Conservation (phyloP, 139 green algal species). For the Zygnema cylindricum region DNA sequence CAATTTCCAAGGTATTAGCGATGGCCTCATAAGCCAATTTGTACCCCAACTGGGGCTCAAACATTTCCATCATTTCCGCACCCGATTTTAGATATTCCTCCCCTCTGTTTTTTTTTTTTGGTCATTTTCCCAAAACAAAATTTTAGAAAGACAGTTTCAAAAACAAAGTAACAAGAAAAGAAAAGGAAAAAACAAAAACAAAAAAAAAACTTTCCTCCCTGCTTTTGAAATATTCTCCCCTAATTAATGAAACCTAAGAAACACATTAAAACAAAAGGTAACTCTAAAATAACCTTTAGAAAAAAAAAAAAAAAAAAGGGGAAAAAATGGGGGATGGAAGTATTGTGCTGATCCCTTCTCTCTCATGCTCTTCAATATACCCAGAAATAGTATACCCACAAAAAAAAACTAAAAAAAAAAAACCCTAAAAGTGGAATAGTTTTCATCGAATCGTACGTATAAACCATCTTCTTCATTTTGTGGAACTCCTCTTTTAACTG, state of each 20-base stretch:
- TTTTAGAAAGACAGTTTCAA: not conserved
- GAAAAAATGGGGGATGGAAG: slow-evolving; percentile 50
- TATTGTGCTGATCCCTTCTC: too few species aligned
- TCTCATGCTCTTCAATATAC: too few species aligned
- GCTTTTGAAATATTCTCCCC: not conserved
- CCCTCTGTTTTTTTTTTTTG: not conserved
- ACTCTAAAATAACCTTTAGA: not conserved
- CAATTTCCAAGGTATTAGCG: not conserved
- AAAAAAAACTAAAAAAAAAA: slow-evolving; percentile 37
- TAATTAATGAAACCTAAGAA: not conserved
- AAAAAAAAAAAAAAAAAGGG: not conserved
- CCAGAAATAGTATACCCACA: too few species aligned
- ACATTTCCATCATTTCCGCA: not conserved
- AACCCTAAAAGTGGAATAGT: slow-evolving; percentile 43
- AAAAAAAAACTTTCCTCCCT: not conserved
- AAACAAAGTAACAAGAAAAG: not conserved
- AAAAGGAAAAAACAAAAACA: not conserved
- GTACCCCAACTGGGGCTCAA: not conserved
- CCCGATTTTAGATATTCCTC: slow-evolving; percentile 19
- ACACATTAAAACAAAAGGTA: not conserved
- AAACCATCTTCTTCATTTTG: slow-evolving; percentile 5
- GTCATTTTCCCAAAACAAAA: not conserved
- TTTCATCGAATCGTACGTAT: slow-evolving; percentile 16
- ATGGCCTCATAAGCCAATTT: not conserved
- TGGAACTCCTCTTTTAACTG: slow-evolving; percentile 17